Evolutionary conservation across 148 eudicot species (phyloP), one percentile per base, ranked within the genome.

Genomic region (Fagopyrum esculentum): DNA sequence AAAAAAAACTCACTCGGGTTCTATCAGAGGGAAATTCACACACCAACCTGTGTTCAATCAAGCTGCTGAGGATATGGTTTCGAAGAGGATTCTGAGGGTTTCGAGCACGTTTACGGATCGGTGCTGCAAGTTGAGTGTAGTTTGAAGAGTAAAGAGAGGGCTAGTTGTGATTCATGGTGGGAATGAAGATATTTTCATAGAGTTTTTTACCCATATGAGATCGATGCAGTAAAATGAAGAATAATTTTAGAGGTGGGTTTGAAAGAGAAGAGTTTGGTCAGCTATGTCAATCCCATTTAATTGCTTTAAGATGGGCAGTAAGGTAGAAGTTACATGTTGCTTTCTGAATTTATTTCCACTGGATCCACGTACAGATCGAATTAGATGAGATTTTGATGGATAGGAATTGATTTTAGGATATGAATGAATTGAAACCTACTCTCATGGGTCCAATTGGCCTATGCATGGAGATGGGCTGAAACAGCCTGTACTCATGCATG

Each of bases 81-180:
- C 97, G 5, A 91, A 93, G 87, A 87, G 89, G 76, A 89, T 93
- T 3, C 69, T 93, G 47, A 84, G 97, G 82, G n/a, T n/a, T n/a
- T n/a, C n/a, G n/a, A n/a, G n/a, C n/a, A n/a, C n/a, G n/a, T n/a
- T n/a, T n/a, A n/a, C n/a, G n/a, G n/a, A n/a, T n/a, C n/a, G n/a
- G n/a, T n/a, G n/a, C n/a, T n/a, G n/a, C n/a, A n/a, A n/a, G n/a
- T n/a, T n/a, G n/a, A n/a, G n/a, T n/a, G 26, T 22, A 22, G 26
- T 22, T 22, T 22, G 26, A 22, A 22, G 26, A 22, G 26, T 22
- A 22, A 22, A 22, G 26, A 22, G 26, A 22, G 26, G 26, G 26
- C 26, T 22, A 22, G 26, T 59, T 17, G 26, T 56, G 61, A 56
- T 56, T 56, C 61, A n/a, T 17, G 26, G 17, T 56, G 61, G 26